Evolutionary conservation across 805 yeast species (phyloP).

Genomic region (Cyberlindnera saturnus): DNA sequence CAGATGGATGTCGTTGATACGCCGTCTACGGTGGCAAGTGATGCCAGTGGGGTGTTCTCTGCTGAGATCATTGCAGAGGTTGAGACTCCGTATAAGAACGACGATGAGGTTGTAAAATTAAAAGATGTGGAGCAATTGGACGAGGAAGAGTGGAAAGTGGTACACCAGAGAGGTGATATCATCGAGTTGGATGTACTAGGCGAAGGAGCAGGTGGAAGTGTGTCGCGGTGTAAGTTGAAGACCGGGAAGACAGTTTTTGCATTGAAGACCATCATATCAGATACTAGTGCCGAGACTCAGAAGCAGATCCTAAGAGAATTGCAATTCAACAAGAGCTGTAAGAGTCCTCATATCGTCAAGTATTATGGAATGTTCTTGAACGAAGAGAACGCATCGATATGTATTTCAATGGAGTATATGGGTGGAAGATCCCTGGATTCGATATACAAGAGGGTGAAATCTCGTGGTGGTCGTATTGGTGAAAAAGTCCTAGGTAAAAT

Average conservation of each 20-base stretch:
- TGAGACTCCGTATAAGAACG: slow-evolving; percentile 7
- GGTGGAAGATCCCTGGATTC: slow-evolving; percentile 90
- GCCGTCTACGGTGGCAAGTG: slow-evolving; percentile 27
- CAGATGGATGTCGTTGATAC: slow-evolving; percentile 18
- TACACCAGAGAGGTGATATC: slow-evolving; percentile 55
- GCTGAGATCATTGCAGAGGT: slow-evolving; percentile 26
- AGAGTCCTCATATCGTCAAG: slow-evolving; percentile 78
- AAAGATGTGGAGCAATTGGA: slow-evolving; percentile 51
- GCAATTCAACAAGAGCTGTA: slow-evolving; percentile 79
- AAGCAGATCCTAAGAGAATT: slow-evolving; percentile 87
- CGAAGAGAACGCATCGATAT: slow-evolving; percentile 71
- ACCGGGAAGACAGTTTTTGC: slow-evolving; percentile 71
- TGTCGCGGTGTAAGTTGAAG: slow-evolving; percentile 65
- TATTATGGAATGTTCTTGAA: slow-evolving; percentile 90
- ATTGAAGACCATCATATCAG: slow-evolving; percentile 48
- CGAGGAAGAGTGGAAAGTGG: slow-evolving; percentile 68
- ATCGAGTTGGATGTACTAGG: slow-evolving; percentile 70
- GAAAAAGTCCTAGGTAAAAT: slow-evolving; percentile 90
- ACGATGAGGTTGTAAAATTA: slow-evolving; percentile 4
- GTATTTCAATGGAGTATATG: slow-evolving; percentile 96
- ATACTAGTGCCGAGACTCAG: slow-evolving; percentile 72
- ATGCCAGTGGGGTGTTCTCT: slow-evolving; percentile 23
- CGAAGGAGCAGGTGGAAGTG: slow-evolving; percentile 94
- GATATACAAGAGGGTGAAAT: slow-evolving; percentile 70
- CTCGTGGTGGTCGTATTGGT: slow-evolving; percentile 79